Evolutionary conservation across 2,329 filamentous ascomycete species (phyloP).

Genomic region (Hypoxylon sp.): DNA sequence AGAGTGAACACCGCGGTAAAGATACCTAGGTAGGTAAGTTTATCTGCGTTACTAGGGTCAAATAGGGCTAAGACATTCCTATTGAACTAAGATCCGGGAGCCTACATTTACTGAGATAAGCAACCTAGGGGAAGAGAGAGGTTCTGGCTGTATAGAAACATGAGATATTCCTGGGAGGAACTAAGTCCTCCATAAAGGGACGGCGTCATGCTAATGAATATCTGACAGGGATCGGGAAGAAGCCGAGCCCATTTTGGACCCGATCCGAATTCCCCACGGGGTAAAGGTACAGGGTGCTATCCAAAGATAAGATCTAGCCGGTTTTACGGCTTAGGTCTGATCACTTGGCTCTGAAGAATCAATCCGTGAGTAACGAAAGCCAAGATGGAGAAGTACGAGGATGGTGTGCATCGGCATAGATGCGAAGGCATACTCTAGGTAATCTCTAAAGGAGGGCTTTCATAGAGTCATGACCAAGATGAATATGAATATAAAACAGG

Average conservation of each 20-base stretch:
- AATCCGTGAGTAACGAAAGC: neutral
- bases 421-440: too few species aligned
- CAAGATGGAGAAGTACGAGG: neutral
- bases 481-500: neutral
- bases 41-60: too few species aligned
- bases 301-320: too few species aligned
- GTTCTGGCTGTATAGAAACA: too few species aligned
- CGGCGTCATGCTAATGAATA: conserved; percentile 1
- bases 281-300: too few species aligned
- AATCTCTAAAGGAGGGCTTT: neutral
- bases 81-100: too few species aligned
- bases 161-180: neutral
- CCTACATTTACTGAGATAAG: too few species aligned
- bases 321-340: neutral
- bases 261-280: conserved; percentile 15
- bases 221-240: conserved; percentile 7
- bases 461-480: neutral
- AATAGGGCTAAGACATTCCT: neutral
- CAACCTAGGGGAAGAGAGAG: too few species aligned
- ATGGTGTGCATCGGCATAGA: conserved; percentile 12
- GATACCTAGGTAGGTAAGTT: too few species aligned
- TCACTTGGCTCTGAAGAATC: neutral
- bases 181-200: neutral
- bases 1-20: too few species aligned
- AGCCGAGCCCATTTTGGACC: too few species aligned